A percentile compares a stretch with the other conserved stretches of the same genome.
These are phyloP conservation scores for Agrostemma githago DNA, from an alignment of 148 eudicot genomes.

Conservation along the genomic window DNA sequence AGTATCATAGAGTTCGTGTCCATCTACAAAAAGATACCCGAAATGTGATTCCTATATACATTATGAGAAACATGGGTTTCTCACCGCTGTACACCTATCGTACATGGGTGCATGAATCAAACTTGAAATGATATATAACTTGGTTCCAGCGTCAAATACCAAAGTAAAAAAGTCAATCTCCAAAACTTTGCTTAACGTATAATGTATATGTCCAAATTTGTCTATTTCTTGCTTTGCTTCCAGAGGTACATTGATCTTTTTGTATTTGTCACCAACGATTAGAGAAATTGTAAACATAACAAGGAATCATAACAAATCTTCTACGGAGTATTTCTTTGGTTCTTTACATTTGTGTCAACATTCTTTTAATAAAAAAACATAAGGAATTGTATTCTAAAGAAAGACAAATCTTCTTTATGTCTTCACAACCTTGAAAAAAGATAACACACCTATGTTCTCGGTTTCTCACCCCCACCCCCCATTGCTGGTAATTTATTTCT, in stretches of 20 bases:
- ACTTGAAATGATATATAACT: too few species aligned
- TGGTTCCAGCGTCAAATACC: neutral
- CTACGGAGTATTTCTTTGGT: neutral
- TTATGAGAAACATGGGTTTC: too few species aligned
- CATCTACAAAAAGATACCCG: too few species aligned
- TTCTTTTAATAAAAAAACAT: neutral
- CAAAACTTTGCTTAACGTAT: neutral
- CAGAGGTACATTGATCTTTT: neutral
- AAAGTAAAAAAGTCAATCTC: neutral
- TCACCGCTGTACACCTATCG: too few species aligned
- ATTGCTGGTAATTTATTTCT: neutral
- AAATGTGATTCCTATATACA: too few species aligned
- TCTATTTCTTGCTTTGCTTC: neutral
- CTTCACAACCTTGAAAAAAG: neutral
- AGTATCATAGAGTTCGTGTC: too few species aligned
- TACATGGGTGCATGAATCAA: too few species aligned
- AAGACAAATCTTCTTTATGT: neutral
- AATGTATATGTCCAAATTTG: too few species aligned
- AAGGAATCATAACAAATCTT: neutral
- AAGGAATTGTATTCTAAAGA: neutral
- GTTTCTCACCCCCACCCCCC: neutral
- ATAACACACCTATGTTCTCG: neutral
- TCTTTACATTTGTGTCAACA: neutral
- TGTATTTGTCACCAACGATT: neutral
- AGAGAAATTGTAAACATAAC: neutral